phyloP scores from a whole-genome alignment of 1,139 yeast genomes.

The Geotrichum citri-aurantii region DNA sequence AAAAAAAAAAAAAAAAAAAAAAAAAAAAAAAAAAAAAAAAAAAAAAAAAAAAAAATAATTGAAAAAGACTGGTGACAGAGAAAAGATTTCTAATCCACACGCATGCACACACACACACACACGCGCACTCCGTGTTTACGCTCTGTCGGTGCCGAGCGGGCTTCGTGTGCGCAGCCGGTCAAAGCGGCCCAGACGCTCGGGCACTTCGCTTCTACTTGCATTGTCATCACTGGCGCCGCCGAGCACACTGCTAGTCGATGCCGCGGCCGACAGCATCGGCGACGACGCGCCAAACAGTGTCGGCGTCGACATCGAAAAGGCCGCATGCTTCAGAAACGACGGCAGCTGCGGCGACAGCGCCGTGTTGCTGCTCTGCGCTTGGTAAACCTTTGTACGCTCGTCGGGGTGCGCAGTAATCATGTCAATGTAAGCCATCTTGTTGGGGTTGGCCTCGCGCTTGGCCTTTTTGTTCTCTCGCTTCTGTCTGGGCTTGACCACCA shows the following conservation, averaged over 20 bases:
- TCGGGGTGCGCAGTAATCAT: conserved; percentile 15
- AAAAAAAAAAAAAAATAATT: no score
- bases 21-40: no score
- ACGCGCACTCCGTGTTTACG: no score
- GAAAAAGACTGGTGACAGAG: no score
- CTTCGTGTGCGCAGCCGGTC: conserved; percentile 14
- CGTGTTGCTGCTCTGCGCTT: conserved; percentile 22
- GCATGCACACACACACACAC: no score
- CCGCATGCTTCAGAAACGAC: conserved; percentile 8
- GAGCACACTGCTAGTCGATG: neutral
- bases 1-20: no score
- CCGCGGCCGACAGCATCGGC: conserved; percentile 3
- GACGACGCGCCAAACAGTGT: neutral
- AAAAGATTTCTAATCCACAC: no score
- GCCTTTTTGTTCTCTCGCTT: conserved; percentile 34
- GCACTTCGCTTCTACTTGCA: neutral
- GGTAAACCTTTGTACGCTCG: conserved; percentile 19
- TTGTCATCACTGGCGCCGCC: neutral
- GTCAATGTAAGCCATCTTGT: conserved; percentile 15
- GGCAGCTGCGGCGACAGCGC: conserved; percentile 21
- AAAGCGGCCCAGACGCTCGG: conserved; percentile 14
- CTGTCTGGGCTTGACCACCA: conserved; percentile 57
- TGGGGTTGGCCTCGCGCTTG: conserved; percentile 35
- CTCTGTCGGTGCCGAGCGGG: neutral
- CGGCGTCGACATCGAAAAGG: neutral